Base-by-base conservation (phyloP, 139 green algal species). In the Auxenochlorella protothecoides region DNA sequence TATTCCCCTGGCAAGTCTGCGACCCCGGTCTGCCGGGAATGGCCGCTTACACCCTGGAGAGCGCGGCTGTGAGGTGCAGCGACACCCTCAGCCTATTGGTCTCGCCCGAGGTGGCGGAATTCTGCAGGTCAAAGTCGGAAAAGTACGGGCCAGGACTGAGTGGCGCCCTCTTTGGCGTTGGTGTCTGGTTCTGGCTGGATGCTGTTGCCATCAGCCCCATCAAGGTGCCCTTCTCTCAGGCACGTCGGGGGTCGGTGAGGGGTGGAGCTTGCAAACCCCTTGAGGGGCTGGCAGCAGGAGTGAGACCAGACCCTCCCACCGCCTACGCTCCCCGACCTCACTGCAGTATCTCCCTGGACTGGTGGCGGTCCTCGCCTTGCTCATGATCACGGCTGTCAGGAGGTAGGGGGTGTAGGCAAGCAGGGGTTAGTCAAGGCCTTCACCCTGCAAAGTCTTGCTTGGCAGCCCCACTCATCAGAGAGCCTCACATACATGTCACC, bases 151-250 rank as follows among this genome's bases (percentile, higher is more conserved):
- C 27, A 44, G 27, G 27, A 44, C 27, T 44, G 27, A 44, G 27
- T 44, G 89, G 89, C 2, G 88, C 80, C 2, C 68, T 93, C 0
- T 95, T 93, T 73, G 89, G 86, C 0, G 82, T 78, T 16, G 89
- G 81, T 2, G 95, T 89, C 85, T 97, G 88, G 87, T 90, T 97
- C 57, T 97, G 85, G 84, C 81, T 93, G 5, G 92, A 97, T 72
- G 87, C 90, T 1, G 83, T 92, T 1, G 78, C 85, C 2, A 77
- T 73, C 54, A 84, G 63, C 55, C 55, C 65, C 7, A 63, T 69
- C n/a, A 89, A 85, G 27, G 75, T 93, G 2, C 83, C 84, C 5
- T 92, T 93, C 70, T 72, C 89, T n/a, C 86, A 87, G 80, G 27
- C 27, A 44, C 27, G 87, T 87, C 69, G 60, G 51, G 11, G 2